phyloP scores from a whole-genome alignment of 495 filamentous ascomycete species.

The Aspergillus indologenus region DNA sequence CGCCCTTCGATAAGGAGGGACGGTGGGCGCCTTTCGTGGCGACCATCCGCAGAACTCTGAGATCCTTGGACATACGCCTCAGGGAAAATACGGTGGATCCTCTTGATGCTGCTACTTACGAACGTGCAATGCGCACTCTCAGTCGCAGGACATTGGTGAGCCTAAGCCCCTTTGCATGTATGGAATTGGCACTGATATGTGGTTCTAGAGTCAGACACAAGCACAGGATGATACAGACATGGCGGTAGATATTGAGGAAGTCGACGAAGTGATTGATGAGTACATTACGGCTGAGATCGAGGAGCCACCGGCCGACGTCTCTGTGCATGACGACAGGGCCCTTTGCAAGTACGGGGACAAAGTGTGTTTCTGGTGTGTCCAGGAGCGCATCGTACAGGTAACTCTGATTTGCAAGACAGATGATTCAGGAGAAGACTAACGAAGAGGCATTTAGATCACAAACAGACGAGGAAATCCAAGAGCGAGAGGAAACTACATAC shows the following conservation, averaged over 20 bases:
- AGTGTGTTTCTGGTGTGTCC: constrained; percentile 25
- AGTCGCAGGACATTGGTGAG: neutral
- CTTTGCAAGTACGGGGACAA: constrained; percentile 17
- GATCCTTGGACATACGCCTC: constrained; percentile 11
- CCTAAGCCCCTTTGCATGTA: neutral
- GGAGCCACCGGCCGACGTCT: neutral
- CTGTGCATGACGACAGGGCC: neutral
- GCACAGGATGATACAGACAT: neutral
- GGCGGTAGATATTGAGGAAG: neutral
- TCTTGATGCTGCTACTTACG: constrained; percentile 15
- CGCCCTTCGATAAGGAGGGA: constrained; percentile 17
- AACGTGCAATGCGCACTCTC: neutral
- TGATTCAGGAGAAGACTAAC: neutral
- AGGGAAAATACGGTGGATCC: constrained; percentile 13
- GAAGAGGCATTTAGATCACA: neutral
- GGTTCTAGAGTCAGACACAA: neutral
- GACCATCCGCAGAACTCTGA: constrained; percentile 21
- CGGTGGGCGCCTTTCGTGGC: constrained; percentile 20
- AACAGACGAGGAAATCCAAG: neutral
- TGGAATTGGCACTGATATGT: neutral
- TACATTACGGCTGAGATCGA: neutral
- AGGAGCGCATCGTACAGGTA: constrained; percentile 7
- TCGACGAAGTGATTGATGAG: neutral
- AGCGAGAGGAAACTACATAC: constrained; percentile 12
- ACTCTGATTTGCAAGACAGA: neutral